A percentile compares a stretch with the other conserved stretches of the same genome.
These are phyloP conservation scores for Russula earlei DNA, from an alignment of 768 basidiomycete genomes.

Conservation along the genomic window DNA sequence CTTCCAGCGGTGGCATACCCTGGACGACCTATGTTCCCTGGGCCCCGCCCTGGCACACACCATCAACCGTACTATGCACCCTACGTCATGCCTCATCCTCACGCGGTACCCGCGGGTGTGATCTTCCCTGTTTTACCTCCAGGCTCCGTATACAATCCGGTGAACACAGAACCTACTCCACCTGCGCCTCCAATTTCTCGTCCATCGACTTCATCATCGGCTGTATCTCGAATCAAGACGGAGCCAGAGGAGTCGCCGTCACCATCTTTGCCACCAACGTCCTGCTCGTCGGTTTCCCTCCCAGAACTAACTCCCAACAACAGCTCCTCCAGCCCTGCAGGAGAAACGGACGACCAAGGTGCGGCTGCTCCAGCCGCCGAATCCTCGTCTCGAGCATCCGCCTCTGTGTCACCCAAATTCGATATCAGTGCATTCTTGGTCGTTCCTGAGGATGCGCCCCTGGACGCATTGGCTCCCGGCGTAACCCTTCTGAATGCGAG, in stretches of 20 bases:
- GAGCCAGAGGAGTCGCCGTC: slow-evolving; percentile 16
- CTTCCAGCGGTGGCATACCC: slow-evolving; percentile 22
- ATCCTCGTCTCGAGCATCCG: slow-evolving; percentile 1
- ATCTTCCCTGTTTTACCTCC: slow-evolving; percentile 69
- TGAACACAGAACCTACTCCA: slow-evolving; percentile 13
- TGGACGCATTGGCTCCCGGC: slow-evolving; percentile 19
- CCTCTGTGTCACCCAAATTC: slow-evolving; percentile 3
- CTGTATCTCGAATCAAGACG: slow-evolving; percentile 3
- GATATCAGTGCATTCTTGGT: slow-evolving; percentile 20
- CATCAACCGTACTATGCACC: slow-evolving; percentile 61
- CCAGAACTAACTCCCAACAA: slow-evolving; percentile 21
- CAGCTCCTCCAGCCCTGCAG: slow-evolving; percentile 21
- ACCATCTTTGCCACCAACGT: slow-evolving; percentile 15
- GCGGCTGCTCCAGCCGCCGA: background rate
- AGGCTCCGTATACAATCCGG: slow-evolving; percentile 33
- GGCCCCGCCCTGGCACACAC: slow-evolving; percentile 37
- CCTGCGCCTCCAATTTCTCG: slow-evolving; percentile 1
- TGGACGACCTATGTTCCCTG: slow-evolving; percentile 26
- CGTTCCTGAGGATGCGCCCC: slow-evolving; percentile 17
- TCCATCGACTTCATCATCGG: slow-evolving; percentile 15
- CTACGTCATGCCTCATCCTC: slow-evolving; percentile 28
- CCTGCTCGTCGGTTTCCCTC: slow-evolving; percentile 16
- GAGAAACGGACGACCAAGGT: slow-evolving; percentile 13
- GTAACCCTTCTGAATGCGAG: slow-evolving; percentile 14
- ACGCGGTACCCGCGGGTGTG: slow-evolving; percentile 48